Conservation (phyloP, 2,329 filamentous ascomycete species). For the Penicillium verrucosum region DNA sequence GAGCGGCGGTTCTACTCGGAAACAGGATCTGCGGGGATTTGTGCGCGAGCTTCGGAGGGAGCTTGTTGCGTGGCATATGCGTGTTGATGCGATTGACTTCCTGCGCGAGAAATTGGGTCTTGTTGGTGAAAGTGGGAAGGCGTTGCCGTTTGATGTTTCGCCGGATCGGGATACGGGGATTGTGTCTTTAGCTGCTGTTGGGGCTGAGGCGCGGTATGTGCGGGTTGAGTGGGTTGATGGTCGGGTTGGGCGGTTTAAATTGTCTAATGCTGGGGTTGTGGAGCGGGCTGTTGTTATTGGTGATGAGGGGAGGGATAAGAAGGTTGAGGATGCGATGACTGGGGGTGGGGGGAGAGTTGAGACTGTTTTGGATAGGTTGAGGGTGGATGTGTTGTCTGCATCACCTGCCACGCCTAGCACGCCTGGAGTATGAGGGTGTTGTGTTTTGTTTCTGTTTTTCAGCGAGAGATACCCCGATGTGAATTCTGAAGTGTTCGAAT, state of each 20-base stretch:
- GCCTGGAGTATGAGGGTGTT: neutral
- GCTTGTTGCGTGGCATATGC: conserved; percentile 42
- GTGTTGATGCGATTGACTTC: conserved; percentile 37
- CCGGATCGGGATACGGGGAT: conserved; percentile 33
- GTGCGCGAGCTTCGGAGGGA: conserved; percentile 41
- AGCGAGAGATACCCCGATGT: conserved; percentile 13
- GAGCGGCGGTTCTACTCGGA: conserved; percentile 6
- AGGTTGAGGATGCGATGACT: conserved; percentile 34
- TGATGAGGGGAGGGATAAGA: conserved; percentile 38
- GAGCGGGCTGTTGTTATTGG: conserved; percentile 45
- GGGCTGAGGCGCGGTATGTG: conserved; percentile 42
- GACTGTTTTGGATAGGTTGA: conserved; percentile 33
- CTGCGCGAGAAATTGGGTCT: conserved; percentile 35
- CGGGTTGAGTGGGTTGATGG: conserved; percentile 46
- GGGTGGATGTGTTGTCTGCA: conserved; percentile 5
- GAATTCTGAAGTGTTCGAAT: neutral
- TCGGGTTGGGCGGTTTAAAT: conserved; percentile 43
- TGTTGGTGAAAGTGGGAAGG: conserved; percentile 16
- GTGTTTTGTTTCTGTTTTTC: neutral
- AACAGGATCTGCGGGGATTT: conserved; percentile 38
- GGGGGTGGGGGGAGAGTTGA: conserved; percentile 37
- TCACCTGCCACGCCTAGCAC: neutral
- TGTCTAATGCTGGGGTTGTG: conserved; percentile 41
- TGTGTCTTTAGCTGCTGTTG: conserved; percentile 33
- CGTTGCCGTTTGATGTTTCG: conserved; percentile 14